Percentiles rank a stretch among this genome's conserved stretches.
These are phyloP conservation scores for Saitozyma sp. DNA, from an alignment of 768 basidiomycete genomes.

Conservation along the genomic window DNA sequence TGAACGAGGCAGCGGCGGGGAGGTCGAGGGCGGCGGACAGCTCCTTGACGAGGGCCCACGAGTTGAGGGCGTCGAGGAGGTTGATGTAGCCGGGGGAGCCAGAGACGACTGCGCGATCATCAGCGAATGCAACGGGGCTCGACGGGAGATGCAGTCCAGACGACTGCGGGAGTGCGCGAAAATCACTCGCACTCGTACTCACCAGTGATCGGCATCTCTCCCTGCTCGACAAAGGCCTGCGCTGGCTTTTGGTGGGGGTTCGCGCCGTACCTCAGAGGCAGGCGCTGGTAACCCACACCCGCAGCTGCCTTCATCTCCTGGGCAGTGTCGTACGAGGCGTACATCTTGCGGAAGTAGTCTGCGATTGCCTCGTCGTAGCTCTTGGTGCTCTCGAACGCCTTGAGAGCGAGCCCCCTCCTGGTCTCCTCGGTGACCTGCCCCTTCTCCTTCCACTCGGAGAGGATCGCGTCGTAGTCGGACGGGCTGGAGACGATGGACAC, in stretches of 20 bases:
- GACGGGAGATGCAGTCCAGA: too few species aligned
- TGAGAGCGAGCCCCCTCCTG: slow-evolving; percentile 79
- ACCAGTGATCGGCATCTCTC: slow-evolving; percentile 93
- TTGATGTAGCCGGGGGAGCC: slow-evolving; percentile 99
- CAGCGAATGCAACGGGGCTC: background rate
- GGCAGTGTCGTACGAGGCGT: slow-evolving; percentile 71
- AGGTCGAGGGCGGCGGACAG: slow-evolving; percentile 80
- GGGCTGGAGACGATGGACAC: slow-evolving; percentile 66
- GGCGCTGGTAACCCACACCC: slow-evolving; percentile 68
- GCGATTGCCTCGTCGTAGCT: slow-evolving; percentile 93
- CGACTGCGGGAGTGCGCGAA: background rate
- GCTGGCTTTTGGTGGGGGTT: slow-evolving; percentile 99
- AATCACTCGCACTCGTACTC: slow-evolving; percentile 6
- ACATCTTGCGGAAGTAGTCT: slow-evolving; percentile 93
- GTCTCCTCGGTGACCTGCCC: slow-evolving; percentile 70
- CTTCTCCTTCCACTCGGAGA: slow-evolving; percentile 72
- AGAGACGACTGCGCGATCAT: slow-evolving; percentile 65
- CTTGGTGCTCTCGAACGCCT: slow-evolving; percentile 96
- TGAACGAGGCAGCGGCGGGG: slow-evolving; percentile 97
- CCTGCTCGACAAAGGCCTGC: slow-evolving; percentile 86
- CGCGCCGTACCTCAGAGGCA: slow-evolving; percentile 88
- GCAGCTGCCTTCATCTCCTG: slow-evolving; percentile 64
- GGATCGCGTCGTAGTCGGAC: slow-evolving; percentile 77
- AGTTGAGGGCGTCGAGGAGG: slow-evolving; percentile 93
- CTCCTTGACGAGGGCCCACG: slow-evolving; percentile 92